Conservation (phyloP, 805 yeast genomes). For the Starmera quercuum region DNA sequence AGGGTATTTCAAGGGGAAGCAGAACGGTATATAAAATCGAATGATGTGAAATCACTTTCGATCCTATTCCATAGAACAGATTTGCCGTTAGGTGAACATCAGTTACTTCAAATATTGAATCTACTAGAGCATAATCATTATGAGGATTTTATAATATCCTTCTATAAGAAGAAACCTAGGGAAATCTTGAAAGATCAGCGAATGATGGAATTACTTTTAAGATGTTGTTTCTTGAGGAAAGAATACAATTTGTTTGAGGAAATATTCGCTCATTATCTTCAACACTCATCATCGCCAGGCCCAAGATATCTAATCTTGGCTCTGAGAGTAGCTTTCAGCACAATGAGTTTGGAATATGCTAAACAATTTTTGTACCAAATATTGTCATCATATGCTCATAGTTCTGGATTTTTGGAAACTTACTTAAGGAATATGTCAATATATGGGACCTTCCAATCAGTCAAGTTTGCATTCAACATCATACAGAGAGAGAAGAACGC, state of each 20-base stretch:
- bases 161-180: not conserved
- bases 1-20: no score
- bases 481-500: conserved; percentile 6
- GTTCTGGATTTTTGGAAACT: not conserved
- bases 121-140: no score
- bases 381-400: not conserved
- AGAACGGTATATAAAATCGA: no score
- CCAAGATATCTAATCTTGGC: no score
- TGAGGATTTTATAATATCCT: no score
- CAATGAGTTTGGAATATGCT: not conserved
- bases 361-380: not conserved
- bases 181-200: not conserved
- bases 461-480: not conserved
- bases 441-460: not conserved
- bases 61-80: not conserved
- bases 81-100: not conserved
- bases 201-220: not conserved
- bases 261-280: not conserved
- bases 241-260: not conserved
- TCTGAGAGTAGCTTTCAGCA: not conserved
- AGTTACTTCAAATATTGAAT: not conserved
- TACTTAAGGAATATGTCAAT: not conserved
- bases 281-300: not conserved
- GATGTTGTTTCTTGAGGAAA: no score
- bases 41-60: no score